Evolutionary conservation across 2,329 filamentous ascomycete species (phyloP), one percentile per base, ranked within the genome.

Genomic region (Diaporthe eres): DNA sequence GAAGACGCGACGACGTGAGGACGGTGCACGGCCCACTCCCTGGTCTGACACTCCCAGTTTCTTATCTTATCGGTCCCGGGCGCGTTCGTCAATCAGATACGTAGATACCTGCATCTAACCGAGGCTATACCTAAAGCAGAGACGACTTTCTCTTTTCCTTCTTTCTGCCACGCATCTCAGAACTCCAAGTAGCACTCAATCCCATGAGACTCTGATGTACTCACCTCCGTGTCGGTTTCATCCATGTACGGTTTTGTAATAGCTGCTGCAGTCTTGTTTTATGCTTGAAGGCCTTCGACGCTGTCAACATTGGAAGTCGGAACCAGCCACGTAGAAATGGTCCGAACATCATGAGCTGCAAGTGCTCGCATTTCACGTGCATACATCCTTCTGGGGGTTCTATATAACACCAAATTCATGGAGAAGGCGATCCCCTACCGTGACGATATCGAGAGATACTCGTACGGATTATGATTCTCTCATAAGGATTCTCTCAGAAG

Each of bases 1-100:
- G 71, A 63, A 73, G 71, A 73, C 71, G 71, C 71, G 71, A 73
- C 71, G 71, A 73, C 58, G 58, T 73, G 71, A 47, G 71, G 47
- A 17, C 31, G 22, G n/a, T 44, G 58, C 71, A 73, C 58, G 71
- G 71, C 7, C 71, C 57, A 47, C 53, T 19, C 0, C 8, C 19
- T 28, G 25, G 53, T 31, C 53, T 55, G 25, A 15, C 53, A 5
- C 22, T 31, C 4, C 37, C 37, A 49, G 34, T 25, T 15, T 22
- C 70, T 63, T 44, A 72, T 72, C 71, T 72, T 72, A 72, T 72
- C 70, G 31, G 44, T 4, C 47, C 1, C 22, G 42, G 61, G 28
- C 39, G 63, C 7, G 22, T 25, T 51, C 19, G 28, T 51, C 31
- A 22, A 10, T n/a, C 4, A 25, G 19, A 5, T 53, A 53, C n/a